Percentiles rank a stretch among this genome's conserved stretches.
Conservation (phyloP, 768 basidiomycete species). For the Lactarius tabidus region DNA sequence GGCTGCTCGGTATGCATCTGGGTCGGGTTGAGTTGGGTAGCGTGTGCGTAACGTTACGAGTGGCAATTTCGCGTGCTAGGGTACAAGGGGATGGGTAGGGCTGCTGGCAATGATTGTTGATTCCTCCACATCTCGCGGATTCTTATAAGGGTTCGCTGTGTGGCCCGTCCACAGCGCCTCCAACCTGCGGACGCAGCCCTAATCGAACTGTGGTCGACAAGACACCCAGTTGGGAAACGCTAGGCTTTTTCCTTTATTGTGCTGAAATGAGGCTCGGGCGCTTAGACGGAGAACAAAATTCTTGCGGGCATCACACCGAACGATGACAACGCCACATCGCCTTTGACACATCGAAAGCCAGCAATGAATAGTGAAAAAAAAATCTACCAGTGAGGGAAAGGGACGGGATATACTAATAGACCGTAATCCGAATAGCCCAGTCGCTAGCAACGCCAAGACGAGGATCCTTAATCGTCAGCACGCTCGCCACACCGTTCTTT, state of each 20-base stretch:
- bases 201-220: slow-evolving; percentile 16
- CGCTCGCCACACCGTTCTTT: slow-evolving; percentile 61
- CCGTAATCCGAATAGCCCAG: slow-evolving; percentile 52
- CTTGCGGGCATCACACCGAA: background rate
- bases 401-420: slow-evolving; percentile 16
- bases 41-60: background rate
- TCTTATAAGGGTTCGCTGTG: slow-evolving; percentile 15
- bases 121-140: background rate
- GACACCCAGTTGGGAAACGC: slow-evolving; percentile 10
- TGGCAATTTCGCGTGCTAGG: background rate
- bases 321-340: slow-evolving; percentile 2
- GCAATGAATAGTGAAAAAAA: background rate
- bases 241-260: slow-evolving; percentile 12
- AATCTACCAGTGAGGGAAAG: background rate
- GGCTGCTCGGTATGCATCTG: slow-evolving; percentile 11
- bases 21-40: background rate
- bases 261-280: background rate
- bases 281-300: slow-evolving; percentile 1
- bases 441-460: slow-evolving; percentile 52
- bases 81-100: background rate
- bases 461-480: slow-evolving; percentile 76
- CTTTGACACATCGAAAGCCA: background rate
- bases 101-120: background rate
- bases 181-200: slow-evolving; percentile 18
- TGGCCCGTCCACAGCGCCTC: slow-evolving; percentile 13